Conservation (phyloP, 441 rosid genomes). For the Eruca vesicaria region DNA sequence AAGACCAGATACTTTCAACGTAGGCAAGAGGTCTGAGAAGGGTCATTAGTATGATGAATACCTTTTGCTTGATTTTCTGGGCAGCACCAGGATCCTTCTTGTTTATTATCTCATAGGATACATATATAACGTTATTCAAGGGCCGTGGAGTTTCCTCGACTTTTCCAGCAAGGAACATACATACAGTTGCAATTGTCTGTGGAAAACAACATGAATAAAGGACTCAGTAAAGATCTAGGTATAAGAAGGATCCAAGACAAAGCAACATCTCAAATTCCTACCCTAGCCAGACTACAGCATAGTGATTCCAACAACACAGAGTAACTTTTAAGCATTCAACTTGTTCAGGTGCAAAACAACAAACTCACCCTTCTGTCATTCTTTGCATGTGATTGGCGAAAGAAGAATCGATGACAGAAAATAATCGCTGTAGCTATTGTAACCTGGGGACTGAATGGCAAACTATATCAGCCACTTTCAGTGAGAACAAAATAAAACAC, state of each 20-base stretch:
- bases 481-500: not conserved
- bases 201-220: too few relatives aligned
- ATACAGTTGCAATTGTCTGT: too few relatives aligned
- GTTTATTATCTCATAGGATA: too few relatives aligned
- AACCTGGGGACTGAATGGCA: constrained; percentile 78
- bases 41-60: too few relatives aligned
- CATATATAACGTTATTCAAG: too few relatives aligned
- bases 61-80: too few relatives aligned
- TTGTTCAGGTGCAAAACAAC: constrained; percentile 12
- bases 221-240: too few relatives aligned
- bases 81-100: too few relatives aligned
- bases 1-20: not conserved
- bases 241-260: not conserved
- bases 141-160: too few relatives aligned
- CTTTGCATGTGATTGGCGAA: constrained; percentile 93
- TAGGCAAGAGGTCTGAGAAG: too few relatives aligned
- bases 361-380: constrained; percentile 91
- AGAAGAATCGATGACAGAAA: constrained; percentile 91
- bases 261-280: constrained; percentile 1
- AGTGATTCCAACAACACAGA: constrained; percentile 4
- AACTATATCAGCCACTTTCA: constrained; percentile 34
- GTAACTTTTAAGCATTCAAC: not conserved
- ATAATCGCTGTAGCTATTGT: constrained; percentile 95
- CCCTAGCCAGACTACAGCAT: constrained; percentile 21
- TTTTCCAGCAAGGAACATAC: too few relatives aligned